These are phyloP conservation scores for Cicer judaicum DNA, from an alignment of 306 rosid genomes.

Conservation along the genomic window DNA sequence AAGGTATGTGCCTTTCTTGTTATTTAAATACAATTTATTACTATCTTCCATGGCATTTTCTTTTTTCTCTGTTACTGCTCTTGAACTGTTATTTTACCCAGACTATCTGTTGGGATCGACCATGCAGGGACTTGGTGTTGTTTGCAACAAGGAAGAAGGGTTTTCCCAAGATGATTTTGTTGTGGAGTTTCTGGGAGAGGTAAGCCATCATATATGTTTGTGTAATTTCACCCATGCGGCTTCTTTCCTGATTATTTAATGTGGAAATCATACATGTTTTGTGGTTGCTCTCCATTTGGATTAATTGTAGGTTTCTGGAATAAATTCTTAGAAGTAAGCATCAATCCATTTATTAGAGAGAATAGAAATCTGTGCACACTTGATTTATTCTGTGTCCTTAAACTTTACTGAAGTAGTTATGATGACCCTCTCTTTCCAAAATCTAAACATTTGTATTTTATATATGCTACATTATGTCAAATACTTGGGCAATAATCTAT, in stretches of 20 bases:
- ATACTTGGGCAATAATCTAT: constrained; percentile 15
- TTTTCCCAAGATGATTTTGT: constrained; percentile 87
- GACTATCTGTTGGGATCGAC: constrained; percentile 46
- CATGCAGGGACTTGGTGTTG: constrained; percentile 95
- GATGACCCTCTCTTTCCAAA: constrained; percentile 18
- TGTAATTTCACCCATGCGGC: constrained; percentile 15
- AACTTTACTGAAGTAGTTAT: constrained; percentile 19
- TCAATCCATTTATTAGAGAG: constrained; percentile 10
- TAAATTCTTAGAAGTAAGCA: constrained; percentile 18
- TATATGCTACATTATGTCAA: constrained; percentile 3
- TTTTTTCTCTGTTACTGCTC: constrained; percentile 12
- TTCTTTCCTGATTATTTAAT: constrained; percentile 25
- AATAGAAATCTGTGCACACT: constrained; percentile 1
- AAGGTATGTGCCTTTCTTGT: constrained; percentile 62
- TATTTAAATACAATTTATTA: constrained; percentile 7
- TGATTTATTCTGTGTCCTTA: constrained; percentile 12
- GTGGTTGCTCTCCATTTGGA: constrained; percentile 18
- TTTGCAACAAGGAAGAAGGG: constrained; percentile 89
- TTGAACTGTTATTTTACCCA: constrained; percentile 38
- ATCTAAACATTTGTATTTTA: constrained; percentile 22
- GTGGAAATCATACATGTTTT: constrained; percentile 17
- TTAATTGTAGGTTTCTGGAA: constrained; percentile 15
- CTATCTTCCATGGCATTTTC: constrained; percentile 7
- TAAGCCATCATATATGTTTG: constrained; percentile 47
- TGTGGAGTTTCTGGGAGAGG: constrained; percentile 99